Conservation (phyloP, 2,329 filamentous ascomycete genomes). For the Botrytis porri region DNA sequence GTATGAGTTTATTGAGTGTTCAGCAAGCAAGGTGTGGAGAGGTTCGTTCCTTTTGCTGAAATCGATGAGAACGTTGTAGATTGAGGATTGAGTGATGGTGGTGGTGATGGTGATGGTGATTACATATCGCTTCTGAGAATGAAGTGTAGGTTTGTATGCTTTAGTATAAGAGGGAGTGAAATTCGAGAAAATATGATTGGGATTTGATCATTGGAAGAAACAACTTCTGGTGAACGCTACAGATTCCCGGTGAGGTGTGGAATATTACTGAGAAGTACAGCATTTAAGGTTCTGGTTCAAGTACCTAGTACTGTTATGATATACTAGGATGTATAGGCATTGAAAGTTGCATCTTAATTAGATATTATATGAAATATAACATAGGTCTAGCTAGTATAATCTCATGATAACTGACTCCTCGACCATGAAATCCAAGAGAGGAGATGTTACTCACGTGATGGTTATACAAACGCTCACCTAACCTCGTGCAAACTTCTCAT, state of each 20-base stretch:
- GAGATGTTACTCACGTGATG: not conserved
- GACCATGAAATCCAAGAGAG: not conserved
- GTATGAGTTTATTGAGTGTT: not conserved
- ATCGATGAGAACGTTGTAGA: not conserved
- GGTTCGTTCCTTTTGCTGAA: not conserved
- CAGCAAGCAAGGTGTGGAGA: not conserved
- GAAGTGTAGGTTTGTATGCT: not conserved
- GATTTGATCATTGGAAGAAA: not conserved
- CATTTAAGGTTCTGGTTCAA: not conserved
- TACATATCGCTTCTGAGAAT: not conserved
- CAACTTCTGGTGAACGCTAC: not conserved
- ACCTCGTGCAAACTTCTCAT: not conserved
- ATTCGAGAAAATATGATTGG: not conserved
- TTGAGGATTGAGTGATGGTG: not conserved
- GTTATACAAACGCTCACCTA: too few species aligned
- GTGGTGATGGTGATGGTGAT: not conserved
- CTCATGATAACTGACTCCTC: not conserved
- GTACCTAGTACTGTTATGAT: not conserved
- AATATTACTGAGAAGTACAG: not conserved
- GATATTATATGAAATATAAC: not conserved
- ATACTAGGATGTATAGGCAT: too few species aligned
- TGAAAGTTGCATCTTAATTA: rapidly evolving
- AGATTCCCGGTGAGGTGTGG: not conserved
- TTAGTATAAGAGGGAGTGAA: not conserved
- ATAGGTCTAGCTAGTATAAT: rapidly evolving